Conservation (phyloP, 169 alveolate species). For the Eimeria sp. region DNA sequence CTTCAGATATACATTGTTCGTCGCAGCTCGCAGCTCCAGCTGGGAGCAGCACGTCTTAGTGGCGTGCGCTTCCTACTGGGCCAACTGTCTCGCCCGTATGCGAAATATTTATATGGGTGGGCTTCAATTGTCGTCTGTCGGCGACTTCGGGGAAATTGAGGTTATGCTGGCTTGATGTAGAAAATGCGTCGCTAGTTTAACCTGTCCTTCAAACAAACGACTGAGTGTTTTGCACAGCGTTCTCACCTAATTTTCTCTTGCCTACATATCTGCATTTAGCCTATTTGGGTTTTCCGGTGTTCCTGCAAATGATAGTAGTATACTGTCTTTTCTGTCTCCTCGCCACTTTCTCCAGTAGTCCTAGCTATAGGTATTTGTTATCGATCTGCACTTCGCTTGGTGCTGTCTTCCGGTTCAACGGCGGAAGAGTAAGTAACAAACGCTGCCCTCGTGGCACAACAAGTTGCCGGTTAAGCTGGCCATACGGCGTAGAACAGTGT, state of each 20-base stretch:
- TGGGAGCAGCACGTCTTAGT: not conserved
- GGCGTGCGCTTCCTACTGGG: not conserved
- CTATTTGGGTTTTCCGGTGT: not conserved
- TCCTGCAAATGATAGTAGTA: not conserved
- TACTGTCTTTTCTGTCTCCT: not conserved
- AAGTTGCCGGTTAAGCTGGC: slow-evolving; percentile 1
- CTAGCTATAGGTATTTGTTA: not conserved
- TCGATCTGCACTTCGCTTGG: not conserved
- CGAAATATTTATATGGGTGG: not conserved
- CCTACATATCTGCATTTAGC: not conserved
- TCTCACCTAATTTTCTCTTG: not conserved
- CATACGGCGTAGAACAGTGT: not conserved
- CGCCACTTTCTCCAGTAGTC: not conserved
- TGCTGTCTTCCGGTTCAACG: not conserved
- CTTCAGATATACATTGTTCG: not conserved
- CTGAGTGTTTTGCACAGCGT: not conserved
- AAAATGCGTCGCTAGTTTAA: not conserved
- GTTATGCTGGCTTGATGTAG: not conserved
- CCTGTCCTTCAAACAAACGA: not conserved
- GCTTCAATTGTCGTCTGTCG: not conserved
- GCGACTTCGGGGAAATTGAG: not conserved
- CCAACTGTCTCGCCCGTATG: not conserved
- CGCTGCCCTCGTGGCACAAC: not conserved
- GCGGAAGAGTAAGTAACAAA: not conserved
- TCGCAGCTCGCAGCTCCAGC: not conserved